Conservation (phyloP, 306 rosid genomes). For the Casuarina glauca region DNA sequence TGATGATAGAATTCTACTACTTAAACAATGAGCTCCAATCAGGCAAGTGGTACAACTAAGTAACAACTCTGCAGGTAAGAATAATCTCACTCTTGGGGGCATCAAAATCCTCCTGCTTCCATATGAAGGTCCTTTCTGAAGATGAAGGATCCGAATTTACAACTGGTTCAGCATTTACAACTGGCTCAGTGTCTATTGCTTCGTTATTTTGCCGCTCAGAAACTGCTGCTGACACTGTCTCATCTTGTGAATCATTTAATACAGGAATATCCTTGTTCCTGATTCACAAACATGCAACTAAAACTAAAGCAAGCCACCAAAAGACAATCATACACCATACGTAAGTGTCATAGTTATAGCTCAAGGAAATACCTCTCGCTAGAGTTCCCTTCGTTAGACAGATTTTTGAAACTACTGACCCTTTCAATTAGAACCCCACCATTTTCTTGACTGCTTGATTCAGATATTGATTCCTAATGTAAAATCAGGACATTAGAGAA, state of each 20-base stretch:
- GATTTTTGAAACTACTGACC: conserved; percentile 32
- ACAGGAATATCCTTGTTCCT: conserved; percentile 45
- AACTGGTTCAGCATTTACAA: conserved; percentile 37
- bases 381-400: conserved; percentile 44
- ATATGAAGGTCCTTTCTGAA: conserved; percentile 40
- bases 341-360: conserved; percentile 12
- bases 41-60: conserved; percentile 13
- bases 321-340: conserved; percentile 12
- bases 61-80: conserved; percentile 14
- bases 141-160: conserved; percentile 35
- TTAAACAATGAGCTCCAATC: conserved; percentile 8
- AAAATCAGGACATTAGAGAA: conserved; percentile 35
- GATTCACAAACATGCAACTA: conserved; percentile 29
- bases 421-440: conserved; percentile 43
- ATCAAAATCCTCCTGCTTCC: conserved; percentile 70
- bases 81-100: conserved; percentile 81
- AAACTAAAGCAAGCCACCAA: conserved; percentile 13
- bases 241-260: conserved; percentile 41
- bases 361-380: conserved; percentile 47
- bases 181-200: conserved; percentile 37
- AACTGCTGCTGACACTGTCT: conserved; percentile 23
- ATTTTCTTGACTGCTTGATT: conserved; percentile 56
- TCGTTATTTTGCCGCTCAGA: conserved; percentile 37
- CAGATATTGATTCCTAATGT: conserved; percentile 63
- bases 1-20: background rate